Evolutionary conservation across 257 asterid genomes (phyloP).

Genomic region (Solanum paucissectum): DNA sequence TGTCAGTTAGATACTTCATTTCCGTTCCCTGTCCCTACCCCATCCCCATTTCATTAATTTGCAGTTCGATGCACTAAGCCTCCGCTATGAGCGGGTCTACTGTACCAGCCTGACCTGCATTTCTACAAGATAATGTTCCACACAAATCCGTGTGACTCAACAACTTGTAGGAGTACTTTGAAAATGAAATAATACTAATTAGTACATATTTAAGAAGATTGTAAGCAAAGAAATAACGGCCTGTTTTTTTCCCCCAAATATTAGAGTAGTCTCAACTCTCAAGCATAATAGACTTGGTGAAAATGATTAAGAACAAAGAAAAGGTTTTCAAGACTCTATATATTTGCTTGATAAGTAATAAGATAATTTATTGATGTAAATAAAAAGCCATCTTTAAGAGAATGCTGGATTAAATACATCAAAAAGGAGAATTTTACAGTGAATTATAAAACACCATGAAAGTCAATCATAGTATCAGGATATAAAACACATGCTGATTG

Average conservation of each 20-base stretch:
- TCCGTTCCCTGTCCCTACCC: not conserved
- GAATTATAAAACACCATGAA: not conserved
- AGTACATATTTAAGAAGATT: not conserved
- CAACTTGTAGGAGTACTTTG: not conserved
- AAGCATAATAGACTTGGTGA: not conserved
- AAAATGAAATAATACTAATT: not conserved
- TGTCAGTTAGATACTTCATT: not conserved
- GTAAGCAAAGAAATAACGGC: not conserved
- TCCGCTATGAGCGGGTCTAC: not conserved
- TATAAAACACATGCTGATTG: not conserved
- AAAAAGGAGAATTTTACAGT: not conserved
- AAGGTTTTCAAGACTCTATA: not conserved
- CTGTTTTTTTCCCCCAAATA: not conserved
- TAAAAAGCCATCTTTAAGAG: not conserved
- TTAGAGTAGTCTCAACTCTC: not conserved
- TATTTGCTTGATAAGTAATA: not conserved
- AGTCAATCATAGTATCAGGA: not conserved
- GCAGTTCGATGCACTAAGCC: not conserved
- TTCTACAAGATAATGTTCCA: not conserved
- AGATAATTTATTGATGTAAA: not conserved
- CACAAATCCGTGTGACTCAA: not conserved
- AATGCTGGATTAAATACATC: not conserved
- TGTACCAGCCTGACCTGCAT: not conserved
- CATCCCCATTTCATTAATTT: not conserved
- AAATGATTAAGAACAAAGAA: not conserved